Evolutionary conservation across 805 yeast genomes (phyloP), one percentile per base, ranked within the genome.

Genomic region (Sugiyamaella chiloensis): DNA sequence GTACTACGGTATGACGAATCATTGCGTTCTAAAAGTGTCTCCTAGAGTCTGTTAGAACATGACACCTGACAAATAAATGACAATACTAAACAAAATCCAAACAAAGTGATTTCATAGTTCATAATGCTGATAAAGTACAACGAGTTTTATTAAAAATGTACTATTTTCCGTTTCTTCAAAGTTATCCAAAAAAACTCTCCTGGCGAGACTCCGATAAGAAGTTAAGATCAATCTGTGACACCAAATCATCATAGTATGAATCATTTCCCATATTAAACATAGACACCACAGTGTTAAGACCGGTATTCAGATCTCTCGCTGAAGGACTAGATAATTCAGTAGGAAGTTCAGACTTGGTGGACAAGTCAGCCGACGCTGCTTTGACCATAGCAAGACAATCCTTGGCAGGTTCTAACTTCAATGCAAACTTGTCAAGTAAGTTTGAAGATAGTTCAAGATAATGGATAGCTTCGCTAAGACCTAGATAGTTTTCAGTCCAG

Each of bases 1-100:
- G 72, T 77, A 30, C 53, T 73, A 48, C 46, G 71, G 37, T 73
- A 67, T 44, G 78, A 73, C 36, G 41, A 48, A 30, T 37, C 20
- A 8, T 30, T 51, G 32, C 49, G 50, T 45, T 37, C 14, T 4
- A 36, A 20, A 19, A 21, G 31, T 21, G 39, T 36, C n/a, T n/a
- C n/a, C n/a, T n/a, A n/a, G n/a, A n/a, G n/a, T n/a, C n/a, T n/a
- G n/a, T n/a, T n/a, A n/a, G n/a, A n/a, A n/a, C n/a, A n/a, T n/a
- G n/a, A n/a, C n/a, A n/a, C n/a, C n/a, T n/a, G n/a, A n/a, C n/a
- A n/a, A n/a, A n/a, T n/a, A n/a, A n/a, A n/a, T n/a, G n/a, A n/a
- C n/a, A n/a, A n/a, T n/a, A n/a, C n/a, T n/a, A n/a, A n/a, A n/a
- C n/a, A n/a, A n/a, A n/a, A n/a, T n/a, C n/a, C n/a, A n/a, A n/a